Evolutionary conservation across 352 stramenopile genomes (phyloP).

Genomic region (Pythium guiyangense): DNA sequence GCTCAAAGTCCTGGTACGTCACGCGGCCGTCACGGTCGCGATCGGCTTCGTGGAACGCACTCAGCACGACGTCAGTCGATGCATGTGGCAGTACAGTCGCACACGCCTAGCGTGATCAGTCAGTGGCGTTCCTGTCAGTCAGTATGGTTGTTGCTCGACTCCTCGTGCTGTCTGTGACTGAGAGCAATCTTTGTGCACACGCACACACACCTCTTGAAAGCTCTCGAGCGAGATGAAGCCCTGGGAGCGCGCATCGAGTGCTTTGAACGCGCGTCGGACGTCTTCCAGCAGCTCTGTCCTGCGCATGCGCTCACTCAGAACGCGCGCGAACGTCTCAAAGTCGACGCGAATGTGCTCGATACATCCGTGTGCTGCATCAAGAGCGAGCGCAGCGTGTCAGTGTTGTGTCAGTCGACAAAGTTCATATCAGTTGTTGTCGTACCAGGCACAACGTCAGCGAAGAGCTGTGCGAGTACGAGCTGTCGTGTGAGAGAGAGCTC

Average conservation of each 20-base stretch:
- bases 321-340: conserved; percentile 19
- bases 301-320: conserved; percentile 28
- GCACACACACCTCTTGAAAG: conserved; percentile 31
- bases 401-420: too few species aligned
- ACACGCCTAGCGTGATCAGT: conserved; percentile 22
- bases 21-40: conserved; percentile 39
- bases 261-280: conserved; percentile 57
- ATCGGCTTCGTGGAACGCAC: conserved; percentile 49
- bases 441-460: conserved; percentile 17
- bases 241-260: conserved; percentile 46
- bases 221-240: conserved; percentile 62
- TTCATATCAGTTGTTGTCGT: background rate
- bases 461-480: conserved; percentile 63
- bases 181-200: background rate
- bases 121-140: background rate
- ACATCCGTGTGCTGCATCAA: conserved; percentile 1
- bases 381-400: background rate
- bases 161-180: too few species aligned
- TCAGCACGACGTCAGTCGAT: conserved; percentile 14
- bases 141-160: background rate
- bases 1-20: conserved; percentile 16
- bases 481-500: conserved; percentile 9
- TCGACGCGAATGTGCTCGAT: conserved; percentile 20
- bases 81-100: conserved; percentile 31
- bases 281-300: conserved; percentile 52